Evolutionary conservation across 129 eudicot genomes (phyloP).

Genomic region (Solidago caesia): DNA sequence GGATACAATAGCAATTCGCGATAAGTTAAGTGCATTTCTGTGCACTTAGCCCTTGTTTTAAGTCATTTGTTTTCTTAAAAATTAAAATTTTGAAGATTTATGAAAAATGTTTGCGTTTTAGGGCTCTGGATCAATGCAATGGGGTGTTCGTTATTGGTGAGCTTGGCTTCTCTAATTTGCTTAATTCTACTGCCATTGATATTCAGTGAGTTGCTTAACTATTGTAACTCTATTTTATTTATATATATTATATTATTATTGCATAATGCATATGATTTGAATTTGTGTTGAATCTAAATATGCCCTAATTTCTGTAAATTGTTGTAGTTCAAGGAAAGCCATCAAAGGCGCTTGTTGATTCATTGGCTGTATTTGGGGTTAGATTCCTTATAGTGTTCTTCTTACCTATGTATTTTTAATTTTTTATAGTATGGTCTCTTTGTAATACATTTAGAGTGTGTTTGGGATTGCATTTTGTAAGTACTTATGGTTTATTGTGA

Average conservation of each 20-base stretch:
- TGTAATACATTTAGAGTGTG: neutral
- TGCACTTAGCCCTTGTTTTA: no score
- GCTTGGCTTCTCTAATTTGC: slow-evolving; percentile 96
- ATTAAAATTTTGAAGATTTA: neutral
- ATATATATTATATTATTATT: neutral
- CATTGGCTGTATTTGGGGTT: slow-evolving; percentile 95
- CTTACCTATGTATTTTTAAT: no score
- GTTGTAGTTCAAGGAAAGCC: slow-evolving; percentile 88
- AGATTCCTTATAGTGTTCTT: slow-evolving; percentile 29
- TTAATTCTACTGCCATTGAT: slow-evolving; percentile 77
- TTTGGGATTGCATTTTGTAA: no score
- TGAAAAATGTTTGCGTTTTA: slow-evolving; percentile 13
- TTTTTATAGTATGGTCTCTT: neutral
- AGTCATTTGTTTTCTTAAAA: no score
- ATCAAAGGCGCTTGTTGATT: slow-evolving; percentile 75
- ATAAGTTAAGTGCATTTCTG: no score
- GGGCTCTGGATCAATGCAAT: slow-evolving; percentile 89
- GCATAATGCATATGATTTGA: slow-evolving; percentile 2
- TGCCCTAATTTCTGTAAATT: slow-evolving; percentile 11
- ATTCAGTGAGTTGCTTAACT: slow-evolving; percentile 59
- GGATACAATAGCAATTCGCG: no score
- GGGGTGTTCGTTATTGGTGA: slow-evolving; percentile 94
- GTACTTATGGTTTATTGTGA: no score
- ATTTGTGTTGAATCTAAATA: slow-evolving; percentile 10
- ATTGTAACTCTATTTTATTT: neutral